Conservation (phyloP, 164 flowering plant genomes). For the Magnolia officinalis region DNA sequence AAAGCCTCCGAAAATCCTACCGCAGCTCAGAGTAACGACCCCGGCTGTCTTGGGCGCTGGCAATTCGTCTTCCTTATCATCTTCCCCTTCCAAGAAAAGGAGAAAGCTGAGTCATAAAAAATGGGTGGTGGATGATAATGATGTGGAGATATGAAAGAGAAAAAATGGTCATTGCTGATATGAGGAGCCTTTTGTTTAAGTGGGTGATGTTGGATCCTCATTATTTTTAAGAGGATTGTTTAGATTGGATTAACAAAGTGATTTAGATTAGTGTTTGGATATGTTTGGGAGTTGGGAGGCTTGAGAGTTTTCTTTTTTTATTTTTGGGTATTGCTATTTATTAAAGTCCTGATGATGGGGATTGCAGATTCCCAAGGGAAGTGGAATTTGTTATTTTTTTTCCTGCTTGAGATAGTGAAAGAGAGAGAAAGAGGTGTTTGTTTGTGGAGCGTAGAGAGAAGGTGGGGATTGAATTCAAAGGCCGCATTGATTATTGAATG, state of each 20-base stretch:
- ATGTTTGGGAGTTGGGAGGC: conserved; percentile 24
- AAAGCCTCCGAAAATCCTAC: conserved; percentile 41
- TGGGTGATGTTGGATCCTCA: conserved; percentile 35
- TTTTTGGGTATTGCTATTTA: conserved; percentile 36
- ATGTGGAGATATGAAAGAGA: conserved; percentile 1
- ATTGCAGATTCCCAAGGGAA: conserved; percentile 88
- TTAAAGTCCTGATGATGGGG: conserved; percentile 28
- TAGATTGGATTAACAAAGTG: conserved; percentile 28
- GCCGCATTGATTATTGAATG: conserved; percentile 32
- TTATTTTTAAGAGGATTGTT: conserved; percentile 37
- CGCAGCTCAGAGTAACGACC: conserved; percentile 54
- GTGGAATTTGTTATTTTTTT: conserved; percentile 34
- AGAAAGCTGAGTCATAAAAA: conserved; percentile 55
- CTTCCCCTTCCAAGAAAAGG: conserved; percentile 44
- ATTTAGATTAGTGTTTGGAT: conserved; percentile 25
- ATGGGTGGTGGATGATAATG: conserved; percentile 60
- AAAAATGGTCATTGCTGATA: conserved; percentile 21
- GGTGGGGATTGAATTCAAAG: conserved; percentile 53
- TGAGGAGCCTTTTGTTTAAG: conserved; percentile 21
- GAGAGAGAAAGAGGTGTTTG: conserved; percentile 8
- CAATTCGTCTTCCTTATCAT: conserved; percentile 47
- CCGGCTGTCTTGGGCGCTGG: conserved; percentile 28
- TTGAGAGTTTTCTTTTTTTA: conserved; percentile 10
- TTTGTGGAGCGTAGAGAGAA: conserved; percentile 35
- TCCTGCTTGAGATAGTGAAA: conserved; percentile 23